phyloP scores from a whole-genome alignment of 116 monocot species.

The Phalaenopsis hybrid region DNA sequence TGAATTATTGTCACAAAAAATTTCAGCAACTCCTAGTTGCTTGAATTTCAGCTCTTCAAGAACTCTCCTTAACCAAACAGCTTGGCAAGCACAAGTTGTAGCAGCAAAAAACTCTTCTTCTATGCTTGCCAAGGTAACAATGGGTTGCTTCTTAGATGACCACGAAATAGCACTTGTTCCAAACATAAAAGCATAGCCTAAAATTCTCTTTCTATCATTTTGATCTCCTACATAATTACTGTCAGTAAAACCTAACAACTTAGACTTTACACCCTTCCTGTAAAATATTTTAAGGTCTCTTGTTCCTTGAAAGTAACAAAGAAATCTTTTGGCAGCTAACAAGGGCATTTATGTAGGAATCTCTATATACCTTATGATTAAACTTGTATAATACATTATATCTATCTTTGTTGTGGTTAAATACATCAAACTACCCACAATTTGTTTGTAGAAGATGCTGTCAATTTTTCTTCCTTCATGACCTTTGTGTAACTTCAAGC shows the following conservation, averaged over 20 bases:
- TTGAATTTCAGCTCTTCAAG: neutral
- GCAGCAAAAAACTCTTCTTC: constrained; percentile 3
- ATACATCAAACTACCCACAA: constrained; percentile 5
- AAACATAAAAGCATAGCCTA: neutral
- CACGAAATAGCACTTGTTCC: neutral
- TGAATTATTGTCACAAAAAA: constrained; percentile 8
- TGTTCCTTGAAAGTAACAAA: constrained; percentile 8
- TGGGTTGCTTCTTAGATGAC: too few relatives aligned
- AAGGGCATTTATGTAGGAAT: neutral
- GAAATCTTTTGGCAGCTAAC: constrained; percentile 1
- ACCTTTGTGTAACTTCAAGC: constrained; percentile 4
- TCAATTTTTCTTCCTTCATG: neutral
- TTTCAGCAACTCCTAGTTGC: neutral
- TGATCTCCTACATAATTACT: constrained; percentile 13
- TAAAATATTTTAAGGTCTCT: neutral
- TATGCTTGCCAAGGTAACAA: neutral
- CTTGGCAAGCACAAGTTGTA: constrained; percentile 6
- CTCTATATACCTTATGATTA: constrained; percentile 8
- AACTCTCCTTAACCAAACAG: constrained; percentile 5
- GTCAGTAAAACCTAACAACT: neutral
- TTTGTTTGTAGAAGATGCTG: constrained; percentile 8
- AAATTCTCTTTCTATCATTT: constrained; percentile 5
- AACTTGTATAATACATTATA: neutral
- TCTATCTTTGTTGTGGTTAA: neutral
- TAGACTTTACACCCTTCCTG: too few relatives aligned